Conservation (phyloP, 352 stramenopile genomes). For the Paralagenidium karlingii region DNA sequence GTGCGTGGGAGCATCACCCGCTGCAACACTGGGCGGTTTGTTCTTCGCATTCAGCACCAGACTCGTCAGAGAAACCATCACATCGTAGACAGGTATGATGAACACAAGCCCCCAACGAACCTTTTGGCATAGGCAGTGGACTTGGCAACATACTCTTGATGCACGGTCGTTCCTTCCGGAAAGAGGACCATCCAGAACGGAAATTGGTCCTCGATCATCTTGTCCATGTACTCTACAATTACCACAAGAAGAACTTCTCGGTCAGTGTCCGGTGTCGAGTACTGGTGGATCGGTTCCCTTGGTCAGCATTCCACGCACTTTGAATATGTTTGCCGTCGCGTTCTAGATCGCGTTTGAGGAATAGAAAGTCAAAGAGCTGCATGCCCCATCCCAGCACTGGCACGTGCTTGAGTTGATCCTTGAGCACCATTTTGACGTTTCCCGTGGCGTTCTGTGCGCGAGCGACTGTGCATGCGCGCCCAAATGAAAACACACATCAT, state of each 20-base stretch:
- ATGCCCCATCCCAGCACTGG: slow-evolving; percentile 84
- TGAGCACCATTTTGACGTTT: slow-evolving; percentile 88
- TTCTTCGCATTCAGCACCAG: slow-evolving; percentile 5
- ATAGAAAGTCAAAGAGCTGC: slow-evolving; percentile 85
- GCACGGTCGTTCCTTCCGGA: slow-evolving; percentile 85
- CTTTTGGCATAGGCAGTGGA: slow-evolving; percentile 84
- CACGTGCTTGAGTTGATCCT: slow-evolving; percentile 83
- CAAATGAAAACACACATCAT: too few relatives aligned
- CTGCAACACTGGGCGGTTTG: slow-evolving; percentile 79
- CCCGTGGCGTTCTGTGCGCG: slow-evolving; percentile 39
- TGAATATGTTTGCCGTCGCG: slow-evolving; percentile 57
- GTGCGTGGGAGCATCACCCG: slow-evolving; percentile 86
- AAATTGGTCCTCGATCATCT: slow-evolving; percentile 68
- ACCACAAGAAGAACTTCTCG: too few relatives aligned
- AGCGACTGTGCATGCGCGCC: slow-evolving; percentile 32
- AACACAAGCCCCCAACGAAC: slow-evolving; percentile 16
- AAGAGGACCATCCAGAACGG: slow-evolving; percentile 87
- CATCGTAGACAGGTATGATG: not conserved
- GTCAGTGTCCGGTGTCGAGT: too few relatives aligned
- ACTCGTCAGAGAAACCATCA: not conserved
- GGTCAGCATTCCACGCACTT: slow-evolving; percentile 7
- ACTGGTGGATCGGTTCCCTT: too few relatives aligned
- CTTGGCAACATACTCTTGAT: slow-evolving; percentile 79
- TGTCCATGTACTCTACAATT: slow-evolving; percentile 45
- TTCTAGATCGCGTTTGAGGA: slow-evolving; percentile 74